Base-by-base conservation (phyloP, 1,284 basidiomycete species). In the Singerocomus inundabilis region DNA sequence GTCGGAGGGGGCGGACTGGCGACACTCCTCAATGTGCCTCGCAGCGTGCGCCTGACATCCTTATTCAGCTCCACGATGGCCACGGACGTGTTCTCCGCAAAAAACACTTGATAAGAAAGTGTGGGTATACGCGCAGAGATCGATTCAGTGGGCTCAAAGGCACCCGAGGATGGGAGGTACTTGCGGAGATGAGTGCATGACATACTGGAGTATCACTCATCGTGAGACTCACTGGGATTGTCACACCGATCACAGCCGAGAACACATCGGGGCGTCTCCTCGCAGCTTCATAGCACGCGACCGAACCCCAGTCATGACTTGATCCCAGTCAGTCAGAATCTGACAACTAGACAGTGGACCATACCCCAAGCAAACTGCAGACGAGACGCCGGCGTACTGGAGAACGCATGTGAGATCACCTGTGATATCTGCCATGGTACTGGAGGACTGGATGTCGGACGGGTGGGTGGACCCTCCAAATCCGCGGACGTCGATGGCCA, bases 291-390 rank as follows among this genome's bases (percentile, higher is more conserved):
- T 81, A 83, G 58, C 85, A 88, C 2, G 79, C 57, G 47, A 78
- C 74, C 2, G 82, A 71, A 32, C 86, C 85, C 86, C 85, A 88
- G 55, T 88, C 86, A 56, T 88, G 85, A 9, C 85, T 85, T 35
- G 8, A 33, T 9, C 29, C 6, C 21, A 38, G 8, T 1, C 29
- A n/a, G 35, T 49, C 33, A 50, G 45, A 51, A 35, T 21, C 13
- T n/a, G 13, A 16, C 0, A 29, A 16, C 15, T 32, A 31, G 45
- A 34, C 13, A n/a, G 1, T 2, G 3, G 24, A n/a, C 37, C 30
- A 31, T 55, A 82, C 84, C 85, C 85, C 48, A 88, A 69, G 56
- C 84, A 87, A 30, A 82, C 69, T 0, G 77, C 79, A 25, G 74
- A 71, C 0, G 62, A 41, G 1, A 83, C 75, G 1, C 68, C 59